Evolutionary conservation across 2,329 filamentous ascomycete species (phyloP).

Genomic region (Paradendryphiella salina): DNA sequence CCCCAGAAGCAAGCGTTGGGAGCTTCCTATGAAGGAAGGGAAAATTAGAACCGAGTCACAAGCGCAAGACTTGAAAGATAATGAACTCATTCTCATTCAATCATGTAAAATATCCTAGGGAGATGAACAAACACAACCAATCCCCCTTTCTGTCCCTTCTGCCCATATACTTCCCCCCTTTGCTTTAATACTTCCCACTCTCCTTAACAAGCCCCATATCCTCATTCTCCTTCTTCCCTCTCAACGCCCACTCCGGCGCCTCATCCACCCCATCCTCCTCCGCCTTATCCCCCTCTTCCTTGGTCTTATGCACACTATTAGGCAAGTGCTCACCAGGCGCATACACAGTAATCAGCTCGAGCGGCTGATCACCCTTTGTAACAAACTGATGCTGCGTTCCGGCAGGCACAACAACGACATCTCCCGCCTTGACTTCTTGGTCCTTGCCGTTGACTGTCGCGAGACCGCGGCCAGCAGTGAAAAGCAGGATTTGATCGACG

Average conservation of each 20-base stretch:
- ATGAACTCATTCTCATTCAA: too few relatives aligned
- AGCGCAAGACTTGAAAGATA: too few relatives aligned
- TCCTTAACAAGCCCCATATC: constrained; percentile 58
- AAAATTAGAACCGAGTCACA: too few relatives aligned
- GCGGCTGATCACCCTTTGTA: constrained; percentile 61
- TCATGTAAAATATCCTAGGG: too few relatives aligned
- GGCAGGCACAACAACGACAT: constrained; percentile 65
- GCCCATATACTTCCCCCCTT: too few relatives aligned
- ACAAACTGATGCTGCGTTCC: constrained; percentile 69
- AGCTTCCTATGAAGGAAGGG: too few relatives aligned
- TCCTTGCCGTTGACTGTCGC: constrained; percentile 63
- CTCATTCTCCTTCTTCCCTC: constrained; percentile 62
- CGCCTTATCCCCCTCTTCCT: constrained; percentile 64
- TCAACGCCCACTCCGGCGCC: constrained; percentile 62
- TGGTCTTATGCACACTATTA: constrained; percentile 63
- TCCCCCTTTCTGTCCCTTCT: too few relatives aligned
- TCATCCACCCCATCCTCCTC: constrained; percentile 65
- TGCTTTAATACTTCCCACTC: constrained; percentile 36
- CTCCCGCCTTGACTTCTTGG: constrained; percentile 59
- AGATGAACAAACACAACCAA: too few relatives aligned
- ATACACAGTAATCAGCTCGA: constrained; percentile 67
- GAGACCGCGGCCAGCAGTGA: constrained; percentile 62
- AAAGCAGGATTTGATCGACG: constrained; percentile 67
- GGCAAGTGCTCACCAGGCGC: constrained; percentile 64
- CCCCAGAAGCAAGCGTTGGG: too few relatives aligned